Evolutionary conservation across 345 rosid species (phyloP).

Genomic region (Cochlearia excelsa): DNA sequence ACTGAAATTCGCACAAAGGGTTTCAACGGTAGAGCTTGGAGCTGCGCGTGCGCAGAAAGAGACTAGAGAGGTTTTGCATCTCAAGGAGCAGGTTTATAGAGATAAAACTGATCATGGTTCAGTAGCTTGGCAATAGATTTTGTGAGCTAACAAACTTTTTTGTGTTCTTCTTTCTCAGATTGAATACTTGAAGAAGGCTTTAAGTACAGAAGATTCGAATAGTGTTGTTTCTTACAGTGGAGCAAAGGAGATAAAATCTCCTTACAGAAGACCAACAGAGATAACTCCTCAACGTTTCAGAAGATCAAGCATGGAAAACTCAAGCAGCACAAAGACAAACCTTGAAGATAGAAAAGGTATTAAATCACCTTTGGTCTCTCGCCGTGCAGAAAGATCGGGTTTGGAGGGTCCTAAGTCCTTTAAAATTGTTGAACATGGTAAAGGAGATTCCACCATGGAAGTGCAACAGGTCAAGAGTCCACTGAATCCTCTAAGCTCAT

Average conservation of each 20-base stretch:
- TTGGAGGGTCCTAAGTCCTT: conserved; percentile 57
- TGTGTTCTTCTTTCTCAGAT: conserved; percentile 47
- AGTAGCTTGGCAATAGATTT: not conserved
- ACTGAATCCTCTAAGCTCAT: conserved; percentile 58
- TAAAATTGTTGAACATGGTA: conserved; percentile 37
- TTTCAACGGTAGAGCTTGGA: conserved; percentile 77
- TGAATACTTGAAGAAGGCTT: conserved; percentile 78
- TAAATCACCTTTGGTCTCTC: conserved; percentile 48
- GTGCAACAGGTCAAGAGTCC: conserved; percentile 36
- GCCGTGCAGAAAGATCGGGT: conserved; percentile 55
- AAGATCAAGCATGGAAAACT: conserved; percentile 49
- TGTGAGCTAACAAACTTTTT: conserved; percentile 19
- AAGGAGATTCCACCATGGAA: conserved; percentile 36
- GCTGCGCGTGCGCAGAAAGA: conserved; percentile 78
- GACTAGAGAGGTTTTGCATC: conserved; percentile 71
- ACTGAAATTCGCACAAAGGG: conserved; percentile 87
- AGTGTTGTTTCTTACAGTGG: conserved; percentile 33
- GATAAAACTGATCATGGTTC: not conserved
- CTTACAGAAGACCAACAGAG: conserved; percentile 39
- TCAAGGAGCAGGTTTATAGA: conserved; percentile 66
- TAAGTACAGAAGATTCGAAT: conserved; percentile 53
- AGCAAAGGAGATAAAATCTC: conserved; percentile 47
- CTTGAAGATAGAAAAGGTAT: conserved; percentile 44
- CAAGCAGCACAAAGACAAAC: conserved; percentile 48
- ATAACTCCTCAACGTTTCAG: conserved; percentile 67